Percentiles rank a stretch among this genome's conserved stretches.
Conservation (phyloP, 371 early-diverging fungal species). For the Rhizopus sp. region DNA sequence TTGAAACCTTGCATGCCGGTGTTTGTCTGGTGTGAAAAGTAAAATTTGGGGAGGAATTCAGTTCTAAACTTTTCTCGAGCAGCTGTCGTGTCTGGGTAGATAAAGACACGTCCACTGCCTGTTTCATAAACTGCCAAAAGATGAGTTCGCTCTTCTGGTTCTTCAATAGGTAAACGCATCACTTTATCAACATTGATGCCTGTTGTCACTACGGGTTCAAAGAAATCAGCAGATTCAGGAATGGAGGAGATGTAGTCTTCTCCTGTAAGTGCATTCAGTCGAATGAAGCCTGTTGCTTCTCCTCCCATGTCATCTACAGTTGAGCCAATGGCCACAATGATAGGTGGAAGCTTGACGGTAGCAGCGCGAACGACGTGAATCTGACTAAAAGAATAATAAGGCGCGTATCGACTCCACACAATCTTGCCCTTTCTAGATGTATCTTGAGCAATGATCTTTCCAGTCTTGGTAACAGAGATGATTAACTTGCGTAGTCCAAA, state of each 20-base stretch:
- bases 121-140: slow-evolving; percentile 65
- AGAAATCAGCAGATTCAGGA: slow-evolving; percentile 38
- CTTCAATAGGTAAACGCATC: slow-evolving; percentile 66
- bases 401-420: slow-evolving; percentile 71
- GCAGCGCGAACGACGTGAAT: slow-evolving; percentile 66
- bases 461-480: slow-evolving; percentile 73
- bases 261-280: slow-evolving; percentile 78
- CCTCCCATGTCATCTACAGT: slow-evolving; percentile 46
- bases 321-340: slow-evolving; percentile 65
- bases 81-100: slow-evolving; percentile 60
- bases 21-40: slow-evolving; percentile 54
- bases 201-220: slow-evolving; percentile 55
- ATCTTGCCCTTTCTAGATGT: slow-evolving; percentile 69
- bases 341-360: slow-evolving; percentile 73
- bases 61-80: slow-evolving; percentile 51
- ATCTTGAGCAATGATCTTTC: slow-evolving; percentile 84
- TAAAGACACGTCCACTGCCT: slow-evolving; percentile 55
- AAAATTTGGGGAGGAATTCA: slow-evolving; percentile 50
- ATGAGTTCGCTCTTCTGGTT: slow-evolving; percentile 67
- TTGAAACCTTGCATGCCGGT: slow-evolving; percentile 53
- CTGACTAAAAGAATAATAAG: slow-evolving; percentile 47
- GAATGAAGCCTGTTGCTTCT: slow-evolving; percentile 49
- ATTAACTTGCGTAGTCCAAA: slow-evolving; percentile 88
- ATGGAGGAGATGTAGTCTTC: slow-evolving; percentile 48
- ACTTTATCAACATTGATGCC: slow-evolving; percentile 53